phyloP scores from a whole-genome alignment of 192 early-diverging fungal genomes.

The Umbelopsis sp. region DNA sequence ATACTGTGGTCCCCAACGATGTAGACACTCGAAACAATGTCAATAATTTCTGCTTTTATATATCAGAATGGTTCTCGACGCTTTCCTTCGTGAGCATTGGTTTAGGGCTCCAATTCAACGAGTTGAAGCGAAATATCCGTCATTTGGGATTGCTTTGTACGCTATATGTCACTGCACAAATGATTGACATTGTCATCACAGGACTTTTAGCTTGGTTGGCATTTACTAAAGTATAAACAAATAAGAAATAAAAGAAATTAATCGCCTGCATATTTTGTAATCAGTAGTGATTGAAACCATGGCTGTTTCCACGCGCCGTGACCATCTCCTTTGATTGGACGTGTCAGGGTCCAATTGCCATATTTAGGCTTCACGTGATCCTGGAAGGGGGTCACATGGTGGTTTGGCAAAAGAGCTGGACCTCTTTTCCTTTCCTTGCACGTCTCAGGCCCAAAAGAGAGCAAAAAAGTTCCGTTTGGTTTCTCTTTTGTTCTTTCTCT shows the following conservation, averaged over 20 bases:
- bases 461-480: constrained; percentile 14
- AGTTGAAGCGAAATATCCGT: constrained; percentile 44
- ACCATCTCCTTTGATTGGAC: constrained; percentile 12
- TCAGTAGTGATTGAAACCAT: too few relatives aligned
- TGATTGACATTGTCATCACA: constrained; percentile 53
- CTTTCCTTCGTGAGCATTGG: constrained; percentile 59
- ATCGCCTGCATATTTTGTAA: constrained; percentile 9
- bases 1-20: constrained; percentile 44
- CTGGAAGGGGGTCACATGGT: constrained; percentile 1
- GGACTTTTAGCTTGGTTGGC: constrained; percentile 48
- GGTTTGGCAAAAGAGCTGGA: background rate
- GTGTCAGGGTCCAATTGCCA: constrained; percentile 14
- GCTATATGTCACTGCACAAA: constrained; percentile 49
- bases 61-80: constrained; percentile 56
- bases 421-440: background rate
- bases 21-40: constrained; percentile 34
- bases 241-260: background rate
- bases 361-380: background rate
- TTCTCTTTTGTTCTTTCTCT: constrained; percentile 2
- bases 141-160: constrained; percentile 47
- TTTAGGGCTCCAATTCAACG: constrained; percentile 51
- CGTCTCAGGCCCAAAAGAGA: background rate
- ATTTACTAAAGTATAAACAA: constrained; percentile 29
- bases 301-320: background rate
- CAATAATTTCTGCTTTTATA: constrained; percentile 53